Evolutionary conservation across 2,329 filamentous ascomycete species (phyloP).

Genomic region (Penicillium sp.): DNA sequence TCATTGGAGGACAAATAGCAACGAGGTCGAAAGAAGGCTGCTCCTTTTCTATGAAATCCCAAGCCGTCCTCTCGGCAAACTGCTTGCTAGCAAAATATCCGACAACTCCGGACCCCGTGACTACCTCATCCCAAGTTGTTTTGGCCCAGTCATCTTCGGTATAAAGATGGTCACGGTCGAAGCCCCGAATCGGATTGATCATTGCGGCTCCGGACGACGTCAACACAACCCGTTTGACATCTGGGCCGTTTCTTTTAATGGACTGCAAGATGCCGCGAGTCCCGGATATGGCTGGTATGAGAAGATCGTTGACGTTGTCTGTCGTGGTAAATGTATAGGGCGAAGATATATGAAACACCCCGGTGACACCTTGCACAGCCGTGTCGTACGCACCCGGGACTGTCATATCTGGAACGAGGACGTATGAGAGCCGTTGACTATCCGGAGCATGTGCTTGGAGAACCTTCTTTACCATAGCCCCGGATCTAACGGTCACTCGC

Average conservation of each 20-base stretch:
- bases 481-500: background rate
- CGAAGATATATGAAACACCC: background rate
- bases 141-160: background rate
- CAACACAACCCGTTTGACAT: background rate
- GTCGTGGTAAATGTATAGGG: background rate
- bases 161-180: background rate
- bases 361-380: background rate
- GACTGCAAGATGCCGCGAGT: background rate
- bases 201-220: background rate
- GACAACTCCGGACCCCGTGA: background rate
- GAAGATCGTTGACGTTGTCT: background rate
- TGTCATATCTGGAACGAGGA: background rate
- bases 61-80: background rate
- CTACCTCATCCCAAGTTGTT: background rate
- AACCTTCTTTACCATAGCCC: background rate
- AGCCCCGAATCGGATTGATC: background rate
- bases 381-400: background rate
- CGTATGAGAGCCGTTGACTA: background rate
- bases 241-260: background rate
- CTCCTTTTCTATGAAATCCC: background rate
- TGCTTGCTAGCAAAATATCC: background rate
- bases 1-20: background rate
- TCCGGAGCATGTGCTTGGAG: background rate
- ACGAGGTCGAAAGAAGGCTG: background rate
- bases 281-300: background rate